Evolutionary conservation across 2,329 filamentous ascomycete species (phyloP), one percentile per base, ranked within the genome.

Genomic region (Teratosphaeriaceae sp.): DNA sequence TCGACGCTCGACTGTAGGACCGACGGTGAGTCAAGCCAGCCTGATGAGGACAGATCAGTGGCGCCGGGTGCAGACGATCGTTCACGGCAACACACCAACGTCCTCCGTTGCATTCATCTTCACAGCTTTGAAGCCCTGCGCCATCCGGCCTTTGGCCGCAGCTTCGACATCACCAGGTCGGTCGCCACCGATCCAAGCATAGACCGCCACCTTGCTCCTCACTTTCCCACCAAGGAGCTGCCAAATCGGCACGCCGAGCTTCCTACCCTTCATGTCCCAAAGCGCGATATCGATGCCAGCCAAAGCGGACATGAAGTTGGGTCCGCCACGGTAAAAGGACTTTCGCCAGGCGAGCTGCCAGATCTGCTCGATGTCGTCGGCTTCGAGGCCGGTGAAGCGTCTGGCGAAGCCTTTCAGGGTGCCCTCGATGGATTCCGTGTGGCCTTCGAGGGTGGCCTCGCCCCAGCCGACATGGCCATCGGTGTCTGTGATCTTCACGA

Each of bases 91-190:
- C 31, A 3, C 31, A 34, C 31, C 80, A 1, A 88, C 64, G 48
- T 88, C 84, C 56, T 84, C 82, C 0, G 84, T 88, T 5, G 75
- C 85, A 58, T 88, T 88, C 84, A 89, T 88, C 59, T 88, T 88
- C 42, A 88, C 75, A 3, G 75, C 72, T 2, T 68, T 78, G 57
- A 85, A 80, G 0, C 81, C 81, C 60, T 84, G 80, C 9, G 68
- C 66, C 53, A 75, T 72, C 3, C 79, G 71, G 5, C 69, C 71
- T 54, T 76, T 72, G 35, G 60, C 59, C n/a, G 57, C 58, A 4
- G 38, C 58, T 53, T 80, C 77, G 2, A 88, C 75, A 52, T 87
- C 84, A 6, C 66, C 62, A 0, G 85, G 85, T 3, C 82, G 68
- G 52, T 88, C 84, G 2, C 84, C 84, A 3, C 84, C 84, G 45